Conservation (phyloP, 2,329 filamentous ascomycete species). For the Penicillium sp. region DNA sequence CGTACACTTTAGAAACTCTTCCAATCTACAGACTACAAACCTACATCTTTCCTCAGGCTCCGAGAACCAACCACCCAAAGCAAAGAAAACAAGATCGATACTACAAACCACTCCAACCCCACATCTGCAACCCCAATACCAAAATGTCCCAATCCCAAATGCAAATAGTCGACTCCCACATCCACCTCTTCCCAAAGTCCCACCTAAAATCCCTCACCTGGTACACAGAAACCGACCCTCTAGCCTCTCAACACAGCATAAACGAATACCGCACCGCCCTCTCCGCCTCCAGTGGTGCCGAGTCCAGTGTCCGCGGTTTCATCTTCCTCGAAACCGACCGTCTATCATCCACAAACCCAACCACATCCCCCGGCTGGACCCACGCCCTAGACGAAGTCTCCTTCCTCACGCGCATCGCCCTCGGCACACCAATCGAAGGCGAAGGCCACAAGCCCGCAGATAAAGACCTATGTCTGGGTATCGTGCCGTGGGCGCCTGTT, state of each 20-base stretch:
- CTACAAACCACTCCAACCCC: no score
- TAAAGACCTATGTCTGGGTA: conserved; percentile 59
- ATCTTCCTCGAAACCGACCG: conserved; percentile 82
- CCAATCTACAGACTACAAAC: no score
- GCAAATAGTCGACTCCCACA: conserved; percentile 79
- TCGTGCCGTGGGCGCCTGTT: conserved; percentile 84
- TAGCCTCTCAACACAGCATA: conserved; percentile 63
- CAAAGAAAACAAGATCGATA: background rate
- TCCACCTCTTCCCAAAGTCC: conserved; percentile 75
- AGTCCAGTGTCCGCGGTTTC: conserved; percentile 58
- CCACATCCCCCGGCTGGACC: conserved; percentile 53
- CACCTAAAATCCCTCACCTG: conserved; percentile 67
- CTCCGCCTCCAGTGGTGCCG: no score
- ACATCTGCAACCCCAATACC: no score
- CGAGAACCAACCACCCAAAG: background rate
- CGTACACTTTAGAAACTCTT: no score
- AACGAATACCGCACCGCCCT: conserved; percentile 58
- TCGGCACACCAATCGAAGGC: conserved; percentile 54
- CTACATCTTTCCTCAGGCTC: no score
- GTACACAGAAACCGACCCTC: conserved; percentile 57
- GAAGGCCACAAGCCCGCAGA: conserved; percentile 57
- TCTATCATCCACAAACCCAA: conserved; percentile 53
- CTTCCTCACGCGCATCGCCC: conserved; percentile 63
- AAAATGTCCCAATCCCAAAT: background rate
- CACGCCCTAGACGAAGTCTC: conserved; percentile 68